Evolutionary conservation across 2,329 filamentous ascomycete species (phyloP), one percentile per base, ranked within the genome.

Genomic region (Xylaria sp.): DNA sequence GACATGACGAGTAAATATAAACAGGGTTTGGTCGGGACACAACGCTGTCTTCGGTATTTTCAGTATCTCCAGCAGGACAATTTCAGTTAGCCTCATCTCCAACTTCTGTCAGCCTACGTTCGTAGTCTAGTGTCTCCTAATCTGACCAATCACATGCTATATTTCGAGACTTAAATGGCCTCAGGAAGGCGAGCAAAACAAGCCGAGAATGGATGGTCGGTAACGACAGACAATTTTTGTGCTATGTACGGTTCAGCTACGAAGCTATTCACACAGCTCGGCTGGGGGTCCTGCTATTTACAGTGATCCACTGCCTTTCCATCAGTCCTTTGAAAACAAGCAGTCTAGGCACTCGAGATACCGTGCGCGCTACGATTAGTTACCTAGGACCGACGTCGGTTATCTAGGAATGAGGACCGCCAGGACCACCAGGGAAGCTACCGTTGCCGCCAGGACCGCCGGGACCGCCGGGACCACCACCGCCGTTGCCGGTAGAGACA

Each of bases 401-500:
- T 5, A 32, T 32, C 29, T 32, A 32, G 29, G 8, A 10, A 35
- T 40, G 13, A 27, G 64, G 55, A 16, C 60, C 35, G 18, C 62
- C 47, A 6, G 63, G 58, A n/a, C 58, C 58, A 42, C 58, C 59
- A 29, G 66, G 63, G 42, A 58, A 58, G 25, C 18, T 32, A 18
- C 48, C 37, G 12, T 54, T 48, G 12, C 58, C 59, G 5, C 29
- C 66, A 1, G 63, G 63, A 16, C 57, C 48, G 21, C 59, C 51
- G 37, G 63, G 63, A 16, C 57, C 48, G 21, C 59, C 51, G 37
- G 35, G 47, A 13, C 71, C 70, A 65, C 72, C 71, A 5, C 68
- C 69, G 5, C 68, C 69, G 32, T 72, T 71, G 16, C 66, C 68
- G 37, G 59, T 71, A 9, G 72, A 59, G 13, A 77, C 75, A 47